Conservation (phyloP, 1,139 yeast genomes). For the Zygoascus meyerae region DNA sequence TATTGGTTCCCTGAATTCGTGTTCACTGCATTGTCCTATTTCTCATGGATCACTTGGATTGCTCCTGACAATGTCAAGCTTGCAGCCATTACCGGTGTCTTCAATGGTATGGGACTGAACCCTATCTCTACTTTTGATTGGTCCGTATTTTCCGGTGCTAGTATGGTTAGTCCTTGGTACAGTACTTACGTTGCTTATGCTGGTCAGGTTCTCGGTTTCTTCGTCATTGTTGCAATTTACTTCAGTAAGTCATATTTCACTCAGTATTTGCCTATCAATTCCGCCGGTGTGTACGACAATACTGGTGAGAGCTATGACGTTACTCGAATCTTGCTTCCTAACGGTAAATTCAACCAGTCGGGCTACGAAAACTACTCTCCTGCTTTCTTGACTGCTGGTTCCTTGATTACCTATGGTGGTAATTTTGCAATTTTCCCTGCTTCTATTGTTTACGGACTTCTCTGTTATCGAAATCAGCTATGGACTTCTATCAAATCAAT, state of each 20-base stretch:
- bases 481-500: slow-evolving; percentile 13
- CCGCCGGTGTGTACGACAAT: slow-evolving; percentile 43
- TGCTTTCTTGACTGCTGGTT: slow-evolving; percentile 41
- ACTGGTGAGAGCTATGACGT: slow-evolving; percentile 43
- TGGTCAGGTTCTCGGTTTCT: slow-evolving; percentile 40
- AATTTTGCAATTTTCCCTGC: slow-evolving; percentile 26
- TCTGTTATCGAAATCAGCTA: slow-evolving; percentile 17
- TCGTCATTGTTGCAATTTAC: slow-evolving; percentile 39
- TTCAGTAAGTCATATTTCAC: slow-evolving; percentile 51
- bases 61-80: slow-evolving; percentile 48
- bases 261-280: slow-evolving; percentile 49
- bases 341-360: slow-evolving; percentile 28
- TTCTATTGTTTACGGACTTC: slow-evolving; percentile 51
- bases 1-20: slow-evolving; percentile 54
- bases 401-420: slow-evolving; percentile 34
- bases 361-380: slow-evolving; percentile 38
- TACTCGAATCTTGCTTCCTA: slow-evolving; percentile 36
- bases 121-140: slow-evolving; percentile 53
- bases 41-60: slow-evolving; percentile 63
- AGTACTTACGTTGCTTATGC: slow-evolving; percentile 39
- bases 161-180: slow-evolving; percentile 42
- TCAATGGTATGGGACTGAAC: slow-evolving; percentile 54
- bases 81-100: slow-evolving; percentile 52
- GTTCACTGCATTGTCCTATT: slow-evolving; percentile 45
- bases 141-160: slow-evolving; percentile 35